phyloP scores from a whole-genome alignment of 495 filamentous ascomycete species.

The Hypoxylon cercidicola region DNA sequence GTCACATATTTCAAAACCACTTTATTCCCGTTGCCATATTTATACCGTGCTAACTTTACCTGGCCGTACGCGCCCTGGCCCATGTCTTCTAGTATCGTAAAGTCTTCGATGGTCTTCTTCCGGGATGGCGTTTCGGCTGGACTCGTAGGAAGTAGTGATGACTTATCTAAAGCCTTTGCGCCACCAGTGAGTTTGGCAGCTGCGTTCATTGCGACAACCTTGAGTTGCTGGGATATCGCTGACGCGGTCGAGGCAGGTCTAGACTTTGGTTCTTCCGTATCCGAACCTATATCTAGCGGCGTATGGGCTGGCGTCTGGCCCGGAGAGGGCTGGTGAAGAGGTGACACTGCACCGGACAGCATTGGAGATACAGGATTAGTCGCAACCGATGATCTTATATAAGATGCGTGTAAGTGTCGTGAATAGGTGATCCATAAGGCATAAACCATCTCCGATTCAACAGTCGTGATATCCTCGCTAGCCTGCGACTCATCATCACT shows the following conservation, averaged over 20 bases:
- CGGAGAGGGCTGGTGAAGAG: slow-evolving; percentile 79
- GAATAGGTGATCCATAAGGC: slow-evolving; percentile 98
- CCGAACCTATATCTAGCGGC: slow-evolving; percentile 62
- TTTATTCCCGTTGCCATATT: slow-evolving; percentile 77
- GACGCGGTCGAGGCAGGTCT: slow-evolving; percentile 57
- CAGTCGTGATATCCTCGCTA: slow-evolving; percentile 39
- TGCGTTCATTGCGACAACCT: slow-evolving; percentile 68
- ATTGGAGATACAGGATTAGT: slow-evolving; percentile 67
- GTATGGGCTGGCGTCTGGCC: slow-evolving; percentile 70
- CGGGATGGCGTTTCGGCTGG: slow-evolving; percentile 41
- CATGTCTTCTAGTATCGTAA: slow-evolving; percentile 96
- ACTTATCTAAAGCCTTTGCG: slow-evolving; percentile 49
- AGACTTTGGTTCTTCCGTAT: slow-evolving; percentile 53
- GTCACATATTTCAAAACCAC: slow-evolving; percentile 98
- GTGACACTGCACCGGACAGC: slow-evolving; percentile 68
- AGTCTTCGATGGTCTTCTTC: slow-evolving; percentile 90
- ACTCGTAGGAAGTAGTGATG: slow-evolving; percentile 38
- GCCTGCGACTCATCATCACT: slow-evolving; percentile 60
- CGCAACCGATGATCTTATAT: slow-evolving; percentile 51
- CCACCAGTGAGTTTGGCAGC: slow-evolving; percentile 59
- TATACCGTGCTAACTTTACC: slow-evolving; percentile 94
- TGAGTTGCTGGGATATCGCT: slow-evolving; percentile 78
- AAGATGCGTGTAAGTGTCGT: slow-evolving; percentile 82
- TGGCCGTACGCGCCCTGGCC: slow-evolving; percentile 97
- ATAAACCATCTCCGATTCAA: slow-evolving; percentile 82